These are phyloP conservation scores for Talaromyces amestolkiae DNA, from an alignment of 2,329 filamentous ascomycete genomes.

Conservation along the genomic window DNA sequence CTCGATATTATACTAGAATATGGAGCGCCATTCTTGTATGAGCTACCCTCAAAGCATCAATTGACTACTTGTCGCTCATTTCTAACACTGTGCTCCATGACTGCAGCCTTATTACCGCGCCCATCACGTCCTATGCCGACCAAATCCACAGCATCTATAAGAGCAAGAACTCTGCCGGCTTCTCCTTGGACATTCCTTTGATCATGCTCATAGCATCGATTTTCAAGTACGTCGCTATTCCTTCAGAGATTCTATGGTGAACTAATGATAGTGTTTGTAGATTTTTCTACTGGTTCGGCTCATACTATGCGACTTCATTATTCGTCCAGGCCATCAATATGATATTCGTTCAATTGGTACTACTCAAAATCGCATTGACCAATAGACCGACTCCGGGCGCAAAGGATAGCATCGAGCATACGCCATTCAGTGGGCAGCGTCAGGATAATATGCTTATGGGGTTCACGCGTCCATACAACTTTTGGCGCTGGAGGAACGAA, in stretches of 20 bases:
- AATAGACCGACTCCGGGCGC: constrained; percentile 49
- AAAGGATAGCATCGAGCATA: constrained; percentile 41
- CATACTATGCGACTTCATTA: constrained; percentile 58
- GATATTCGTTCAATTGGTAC: constrained; percentile 56
- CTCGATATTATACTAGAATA: constrained; percentile 44
- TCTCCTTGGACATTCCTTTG: constrained; percentile 65
- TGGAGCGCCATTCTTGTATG: constrained; percentile 51
- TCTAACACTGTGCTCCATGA: background rate
- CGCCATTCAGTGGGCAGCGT: constrained; percentile 38
- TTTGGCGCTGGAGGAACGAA: constrained; percentile 62
- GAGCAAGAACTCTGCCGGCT: constrained; percentile 59
- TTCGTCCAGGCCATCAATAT: constrained; percentile 61
- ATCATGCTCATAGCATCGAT: constrained; percentile 67
- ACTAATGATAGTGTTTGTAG: constrained; percentile 32
- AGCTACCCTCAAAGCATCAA: constrained; percentile 17
- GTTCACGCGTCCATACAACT: constrained; percentile 55
- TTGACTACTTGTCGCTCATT: background rate
- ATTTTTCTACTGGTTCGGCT: constrained; percentile 65
- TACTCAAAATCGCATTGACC: constrained; percentile 61
- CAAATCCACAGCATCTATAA: constrained; percentile 65
- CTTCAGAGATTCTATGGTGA: background rate
- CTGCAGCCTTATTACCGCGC: constrained; percentile 58
- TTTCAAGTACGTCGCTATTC: constrained; percentile 50
- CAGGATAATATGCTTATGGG: constrained; percentile 24
- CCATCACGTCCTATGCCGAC: constrained; percentile 64